A percentile compares a stretch with the other conserved stretches of the same genome.
These are phyloP conservation scores for Stachybotrys elegans DNA, from an alignment of 2,329 filamentous ascomycete genomes.

Conservation along the genomic window DNA sequence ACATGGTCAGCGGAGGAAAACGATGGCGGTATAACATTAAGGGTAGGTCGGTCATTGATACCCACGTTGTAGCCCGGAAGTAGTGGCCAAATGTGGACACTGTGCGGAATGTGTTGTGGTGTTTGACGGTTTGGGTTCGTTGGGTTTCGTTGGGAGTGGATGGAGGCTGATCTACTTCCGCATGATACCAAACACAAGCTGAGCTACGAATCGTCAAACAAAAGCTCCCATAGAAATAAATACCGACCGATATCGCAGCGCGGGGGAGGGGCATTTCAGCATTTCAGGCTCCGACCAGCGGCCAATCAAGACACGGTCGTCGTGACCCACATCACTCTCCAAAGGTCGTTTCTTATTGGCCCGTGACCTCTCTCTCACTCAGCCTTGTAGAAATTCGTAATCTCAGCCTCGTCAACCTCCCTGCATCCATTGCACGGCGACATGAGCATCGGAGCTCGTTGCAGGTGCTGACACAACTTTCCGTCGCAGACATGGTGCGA, in stretches of 20 bases:
- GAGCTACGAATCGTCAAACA: too few species aligned
- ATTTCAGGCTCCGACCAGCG: neutral
- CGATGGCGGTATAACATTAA: conserved; percentile 5
- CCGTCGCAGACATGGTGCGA: neutral
- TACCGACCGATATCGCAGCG: conserved; percentile 1
- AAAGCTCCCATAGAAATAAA: too few species aligned
- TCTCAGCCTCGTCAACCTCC: neutral
- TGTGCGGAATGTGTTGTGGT: conserved; percentile 18
- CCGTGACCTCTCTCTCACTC: neutral
- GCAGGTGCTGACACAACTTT: neutral
- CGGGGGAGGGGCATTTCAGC: conserved; percentile 12
- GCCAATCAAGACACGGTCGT: too few species aligned
- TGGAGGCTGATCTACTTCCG: too few species aligned
- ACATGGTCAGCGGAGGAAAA: conserved; percentile 3
- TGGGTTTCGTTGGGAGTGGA: too few species aligned
- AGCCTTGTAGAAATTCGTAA: neutral
- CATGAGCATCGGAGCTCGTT: neutral
- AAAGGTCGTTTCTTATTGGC: neutral
- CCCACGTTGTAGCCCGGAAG: conserved; percentile 77
- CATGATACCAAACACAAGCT: too few species aligned
- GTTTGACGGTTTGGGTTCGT: conserved; percentile 4
- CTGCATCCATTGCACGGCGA: neutral
- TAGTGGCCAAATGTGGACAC: conserved; percentile 87
- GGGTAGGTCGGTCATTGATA: conserved; percentile 4
- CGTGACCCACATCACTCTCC: too few species aligned